Evolutionary conservation across 2,329 filamentous ascomycete genomes (phyloP).

Genomic region (Aspergillus glaucus): DNA sequence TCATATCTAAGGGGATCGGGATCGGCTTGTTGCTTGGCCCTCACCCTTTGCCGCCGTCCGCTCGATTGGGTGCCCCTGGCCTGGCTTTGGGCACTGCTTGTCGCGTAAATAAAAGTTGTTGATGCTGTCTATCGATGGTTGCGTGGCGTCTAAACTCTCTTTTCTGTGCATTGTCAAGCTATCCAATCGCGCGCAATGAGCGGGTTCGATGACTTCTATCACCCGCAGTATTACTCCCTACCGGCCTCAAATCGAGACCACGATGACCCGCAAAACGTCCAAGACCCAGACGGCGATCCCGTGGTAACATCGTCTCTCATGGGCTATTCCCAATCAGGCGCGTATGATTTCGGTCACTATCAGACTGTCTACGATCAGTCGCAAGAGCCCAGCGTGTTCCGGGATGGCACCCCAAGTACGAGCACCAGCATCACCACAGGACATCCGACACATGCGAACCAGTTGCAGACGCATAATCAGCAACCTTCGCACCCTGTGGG

Average conservation of each 20-base stretch:
- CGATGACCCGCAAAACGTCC: neutral
- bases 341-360: conserved; percentile 8
- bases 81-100: too few species aligned
- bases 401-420: neutral
- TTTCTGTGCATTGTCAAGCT: conserved; percentile 6
- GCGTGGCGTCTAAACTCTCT: neutral
- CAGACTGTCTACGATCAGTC: conserved; percentile 5
- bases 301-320: conserved; percentile 8
- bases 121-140: neutral
- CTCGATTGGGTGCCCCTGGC: too few species aligned
- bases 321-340: conserved; percentile 7
- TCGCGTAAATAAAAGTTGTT: too few species aligned
- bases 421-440: conserved; percentile 3
- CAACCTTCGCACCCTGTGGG: conserved; percentile 7
- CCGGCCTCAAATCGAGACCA: conserved; percentile 7
- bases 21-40: too few species aligned
- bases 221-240: neutral
- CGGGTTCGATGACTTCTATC: conserved; percentile 9
- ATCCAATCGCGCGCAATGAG: conserved; percentile 6
- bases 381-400: neutral
- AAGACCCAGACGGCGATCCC: neutral
- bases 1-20: too few species aligned
- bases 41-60: too few species aligned
- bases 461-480: conserved; percentile 10
- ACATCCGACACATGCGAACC: conserved; percentile 6